Base-by-base conservation (phyloP, 768 basidiomycete species). In the Clitopilus hobsonii region DNA sequence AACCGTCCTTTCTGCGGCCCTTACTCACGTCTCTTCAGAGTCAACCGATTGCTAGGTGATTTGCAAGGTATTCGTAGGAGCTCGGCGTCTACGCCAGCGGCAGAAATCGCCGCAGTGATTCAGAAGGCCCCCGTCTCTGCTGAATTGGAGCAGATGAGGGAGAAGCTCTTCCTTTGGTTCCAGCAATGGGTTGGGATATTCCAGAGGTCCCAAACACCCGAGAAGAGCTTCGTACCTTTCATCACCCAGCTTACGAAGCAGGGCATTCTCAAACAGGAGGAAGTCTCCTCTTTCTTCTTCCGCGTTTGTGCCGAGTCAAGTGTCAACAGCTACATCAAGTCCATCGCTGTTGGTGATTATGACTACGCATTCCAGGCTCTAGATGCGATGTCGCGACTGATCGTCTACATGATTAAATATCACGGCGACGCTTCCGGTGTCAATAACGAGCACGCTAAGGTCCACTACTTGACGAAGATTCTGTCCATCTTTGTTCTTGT, bases 351-450 rank as follows among this genome's bases (percentile, higher is more conserved):
- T 8, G 86, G 88, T 45, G 89, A 93, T 63, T 83, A 79, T 58
- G 82, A 83, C 29, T 82, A 83, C 54, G 85, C 91, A 22, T 98
- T 95, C 77, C 94, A 92, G 67, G 90, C 94, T 14, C 77, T 98
- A 63, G 97, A 99, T 69, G 94, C 97, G 1, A 85, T 98, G 78
- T 93, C 96, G 30, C 85, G 94, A 59, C 78, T 99, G 57, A 92
- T 99, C 60, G 90, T 93, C 29, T 94, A 97, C 71, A 95, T 99
- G 73, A 94, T 98, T 83, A 98, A 98, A 76, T 98, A 98, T 69
- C 96, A 98, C 61, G 97, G 95, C 10, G 97, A 99, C 72, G 91
- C 94, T 24, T 85, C 89, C 11, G 94, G 91, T 8, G 79, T 91
- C 56, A 91, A 94, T 71, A 93, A 92, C 63, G 94, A 96, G 62